Evolutionary conservation across 306 rosid genomes (phyloP).

Genomic region (Lablab purpureus): DNA sequence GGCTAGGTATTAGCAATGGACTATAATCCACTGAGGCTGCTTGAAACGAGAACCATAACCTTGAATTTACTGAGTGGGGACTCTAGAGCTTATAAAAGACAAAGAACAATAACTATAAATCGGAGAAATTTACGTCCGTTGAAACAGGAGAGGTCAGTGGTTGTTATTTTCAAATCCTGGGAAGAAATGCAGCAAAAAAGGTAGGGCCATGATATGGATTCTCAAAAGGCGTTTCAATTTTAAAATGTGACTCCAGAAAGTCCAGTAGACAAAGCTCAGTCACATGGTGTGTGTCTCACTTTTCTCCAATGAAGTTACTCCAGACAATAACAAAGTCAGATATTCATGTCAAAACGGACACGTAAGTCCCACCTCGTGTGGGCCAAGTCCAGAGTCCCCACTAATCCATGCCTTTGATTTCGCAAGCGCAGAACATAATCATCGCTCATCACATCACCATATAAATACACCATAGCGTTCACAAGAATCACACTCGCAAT

Average conservation of each 20-base stretch:
- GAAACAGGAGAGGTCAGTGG: constrained; percentile 34
- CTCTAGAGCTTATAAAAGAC: constrained; percentile 7
- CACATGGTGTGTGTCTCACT: constrained; percentile 39
- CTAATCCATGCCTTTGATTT: constrained; percentile 75
- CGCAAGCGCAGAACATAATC: constrained; percentile 52
- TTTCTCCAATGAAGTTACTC: constrained; percentile 23
- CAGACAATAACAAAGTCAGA: constrained; percentile 38
- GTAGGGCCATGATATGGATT: constrained; percentile 21
- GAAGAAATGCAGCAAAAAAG: neutral
- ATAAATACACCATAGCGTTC: constrained; percentile 12
- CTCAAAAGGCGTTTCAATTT: constrained; percentile 44
- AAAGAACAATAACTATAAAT: constrained; percentile 9
- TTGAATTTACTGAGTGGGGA: constrained; percentile 2
- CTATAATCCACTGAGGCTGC: constrained; percentile 5
- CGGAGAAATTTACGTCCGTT: constrained; percentile 40
- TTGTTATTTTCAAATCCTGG: constrained; percentile 34
- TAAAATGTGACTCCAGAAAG: constrained; percentile 16
- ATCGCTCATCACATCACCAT: neutral
- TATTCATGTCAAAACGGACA: constrained; percentile 37
- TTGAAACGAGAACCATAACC: neutral
- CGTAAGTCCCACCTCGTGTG: constrained; percentile 17
- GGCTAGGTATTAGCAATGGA: neutral
- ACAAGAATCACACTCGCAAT: neutral
- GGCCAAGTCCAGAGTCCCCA: constrained; percentile 41
- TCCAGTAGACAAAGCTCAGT: constrained; percentile 14